phyloP scores from a whole-genome alignment of 202 grass and related monocot species.

The Digitaria exilis region DNA sequence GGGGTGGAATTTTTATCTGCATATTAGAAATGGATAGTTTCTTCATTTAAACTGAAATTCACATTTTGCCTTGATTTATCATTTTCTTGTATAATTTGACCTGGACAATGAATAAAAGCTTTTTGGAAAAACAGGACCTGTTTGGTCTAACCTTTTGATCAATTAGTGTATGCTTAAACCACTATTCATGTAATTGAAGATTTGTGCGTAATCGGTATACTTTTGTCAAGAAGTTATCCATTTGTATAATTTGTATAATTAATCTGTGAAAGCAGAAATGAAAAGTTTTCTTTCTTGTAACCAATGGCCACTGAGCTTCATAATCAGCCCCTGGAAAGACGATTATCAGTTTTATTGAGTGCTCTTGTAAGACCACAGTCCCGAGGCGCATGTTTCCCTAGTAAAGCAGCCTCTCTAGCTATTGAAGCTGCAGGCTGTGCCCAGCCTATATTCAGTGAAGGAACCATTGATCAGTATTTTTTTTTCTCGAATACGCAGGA shows the following conservation, averaged over 20 bases:
- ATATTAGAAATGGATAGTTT: not conserved
- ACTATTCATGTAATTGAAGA: not conserved
- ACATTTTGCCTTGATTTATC: not conserved
- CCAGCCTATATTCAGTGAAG: not conserved
- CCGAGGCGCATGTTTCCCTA: not conserved
- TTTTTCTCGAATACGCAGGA: too few species aligned
- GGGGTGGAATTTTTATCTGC: not conserved
- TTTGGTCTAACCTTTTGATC: not conserved
- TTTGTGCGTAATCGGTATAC: constrained; percentile 2
- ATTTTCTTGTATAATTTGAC: not conserved
- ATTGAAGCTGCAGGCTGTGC: not conserved
- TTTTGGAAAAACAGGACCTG: not conserved
- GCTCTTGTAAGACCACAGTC: not conserved
- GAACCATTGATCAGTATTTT: not conserved
- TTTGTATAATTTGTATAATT: not conserved
- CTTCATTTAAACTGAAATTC: not conserved
- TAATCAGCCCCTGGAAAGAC: not conserved
- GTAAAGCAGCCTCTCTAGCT: not conserved
- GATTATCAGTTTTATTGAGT: not conserved
- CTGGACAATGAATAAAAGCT: not conserved
- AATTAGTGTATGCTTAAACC: not conserved
- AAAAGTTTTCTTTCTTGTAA: not conserved
- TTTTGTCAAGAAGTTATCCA: not conserved
- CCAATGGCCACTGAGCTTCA: not conserved
- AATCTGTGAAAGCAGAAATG: not conserved